Base-by-base conservation (phyloP, 116 monocot genomes). In the Iris pallida region DNA sequence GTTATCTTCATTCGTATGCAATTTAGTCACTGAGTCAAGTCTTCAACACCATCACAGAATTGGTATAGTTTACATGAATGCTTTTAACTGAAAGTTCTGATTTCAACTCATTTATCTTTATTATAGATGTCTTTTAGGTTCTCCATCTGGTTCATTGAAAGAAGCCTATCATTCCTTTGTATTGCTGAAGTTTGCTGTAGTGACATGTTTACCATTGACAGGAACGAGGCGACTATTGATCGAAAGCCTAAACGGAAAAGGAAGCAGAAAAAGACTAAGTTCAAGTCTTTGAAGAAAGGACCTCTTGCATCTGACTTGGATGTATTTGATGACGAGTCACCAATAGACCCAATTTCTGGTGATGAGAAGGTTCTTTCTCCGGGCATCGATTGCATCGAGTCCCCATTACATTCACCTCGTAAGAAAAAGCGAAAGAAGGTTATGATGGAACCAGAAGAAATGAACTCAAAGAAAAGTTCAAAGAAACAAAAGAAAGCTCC, bases 261-360 rank as follows among this genome's bases (percentile, higher is more conserved):
- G 79, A 95, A 86, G 63, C 53, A 42, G 51, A 90, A 93, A 68
- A 98, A 90, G 74, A 72, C 78, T 42, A 98, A 98, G 68, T 88
- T 93, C 71, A 98, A 93, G 72, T 93, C 93, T 64, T 75, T 93
- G 14, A 98, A 90, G 81, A 92, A 83, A 78, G 90, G 85, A 62
- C 63, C 77, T 65, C 57, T 89, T 15, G 78, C 87, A 58, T 82
- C 89, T 65, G 89, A 89, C 51, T 17, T 62, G 45, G 85, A 88
- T 56, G 20, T 51, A 64, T 54, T 78, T 53, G 45, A 68, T 71
- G 82, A 82, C 18, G 86, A 84, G 56, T n/a, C 71, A 55, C 59
- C 14, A 48, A 16, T 53, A 57, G 79, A 76, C 78, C 46, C 48
- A 11, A 73, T 82, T 47, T 2, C 57, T 55, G 48, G 48, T 61